Conservation (phyloP, 495 filamentous ascomycete species). For the Corynascus novoguineensis region DNA sequence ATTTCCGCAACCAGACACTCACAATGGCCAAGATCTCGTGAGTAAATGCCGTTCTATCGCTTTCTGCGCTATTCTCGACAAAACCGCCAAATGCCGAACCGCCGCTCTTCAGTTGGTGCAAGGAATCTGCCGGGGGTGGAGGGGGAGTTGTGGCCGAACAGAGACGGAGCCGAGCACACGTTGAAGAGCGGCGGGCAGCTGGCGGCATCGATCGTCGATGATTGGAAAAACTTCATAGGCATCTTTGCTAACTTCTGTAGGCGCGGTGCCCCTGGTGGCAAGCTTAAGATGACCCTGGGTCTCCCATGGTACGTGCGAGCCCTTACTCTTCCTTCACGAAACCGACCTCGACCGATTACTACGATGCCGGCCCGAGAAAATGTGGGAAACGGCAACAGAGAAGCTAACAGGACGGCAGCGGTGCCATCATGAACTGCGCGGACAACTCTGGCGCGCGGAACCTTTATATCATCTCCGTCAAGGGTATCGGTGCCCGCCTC, state of each 20-base stretch:
- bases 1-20: constrained; percentile 32
- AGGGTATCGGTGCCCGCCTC: constrained; percentile 96
- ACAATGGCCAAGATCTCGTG: constrained; percentile 50
- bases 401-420: constrained; percentile 50
- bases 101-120: constrained; percentile 2
- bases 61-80: constrained; percentile 5
- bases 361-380: background rate
- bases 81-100: background rate
- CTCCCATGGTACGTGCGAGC: constrained; percentile 83
- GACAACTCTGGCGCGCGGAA: constrained; percentile 99
- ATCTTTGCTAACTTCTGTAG: constrained; percentile 38
- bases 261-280: constrained; percentile 95
- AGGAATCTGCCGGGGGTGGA: background rate
- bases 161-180: background rate
- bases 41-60: constrained; percentile 24
- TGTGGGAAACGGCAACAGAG: background rate
- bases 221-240: background rate
- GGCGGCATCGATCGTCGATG: constrained; percentile 1
- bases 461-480: constrained; percentile 99
- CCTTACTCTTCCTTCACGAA: constrained; percentile 2
- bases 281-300: constrained; percentile 99
- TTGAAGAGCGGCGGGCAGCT: background rate
- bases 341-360: constrained; percentile 14
- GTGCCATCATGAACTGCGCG: constrained; percentile 93
- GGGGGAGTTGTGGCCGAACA: constrained; percentile 7